Percentiles rank a stretch among this genome's conserved stretches.
Conservation (phyloP, 108 stramenopile genomes). For the Ochromonas danica region DNA sequence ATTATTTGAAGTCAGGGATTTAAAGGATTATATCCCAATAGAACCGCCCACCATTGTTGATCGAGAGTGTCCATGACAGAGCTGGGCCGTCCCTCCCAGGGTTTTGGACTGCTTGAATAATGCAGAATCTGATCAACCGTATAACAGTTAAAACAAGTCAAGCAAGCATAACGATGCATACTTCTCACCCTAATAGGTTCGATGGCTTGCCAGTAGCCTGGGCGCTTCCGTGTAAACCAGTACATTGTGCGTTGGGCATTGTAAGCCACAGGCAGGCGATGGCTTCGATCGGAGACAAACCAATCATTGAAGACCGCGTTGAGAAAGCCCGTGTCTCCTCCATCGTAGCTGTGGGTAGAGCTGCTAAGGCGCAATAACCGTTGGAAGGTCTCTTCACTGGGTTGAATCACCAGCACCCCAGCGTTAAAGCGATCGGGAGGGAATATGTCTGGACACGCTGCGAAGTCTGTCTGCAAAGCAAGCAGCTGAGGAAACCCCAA, state of each 20-base stretch:
- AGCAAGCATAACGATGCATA: too few relatives aligned
- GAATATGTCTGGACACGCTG: conserved; percentile 78
- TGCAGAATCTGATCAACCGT: too few relatives aligned
- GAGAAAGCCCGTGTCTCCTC: conserved; percentile 81
- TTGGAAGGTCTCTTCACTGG: conserved; percentile 55
- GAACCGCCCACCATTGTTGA: too few relatives aligned
- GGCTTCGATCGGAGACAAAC: conserved; percentile 53
- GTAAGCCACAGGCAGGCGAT: conserved; percentile 68
- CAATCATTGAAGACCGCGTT: conserved; percentile 74
- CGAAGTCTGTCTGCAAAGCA: conserved; percentile 64
- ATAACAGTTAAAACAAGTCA: too few relatives aligned
- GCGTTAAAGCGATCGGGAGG: conserved; percentile 81
- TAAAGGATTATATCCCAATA: too few relatives aligned
- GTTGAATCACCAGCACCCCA: conserved; percentile 77
- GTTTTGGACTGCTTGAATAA: too few relatives aligned
- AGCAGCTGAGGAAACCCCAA: conserved; percentile 47
- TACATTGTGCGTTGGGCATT: conserved; percentile 76
- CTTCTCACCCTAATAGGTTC: conserved; percentile 45
- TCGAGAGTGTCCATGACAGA: too few relatives aligned
- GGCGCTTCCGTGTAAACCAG: conserved; percentile 63
- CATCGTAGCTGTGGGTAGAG: conserved; percentile 55
- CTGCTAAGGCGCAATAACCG: conserved; percentile 47
- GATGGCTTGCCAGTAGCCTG: conserved; percentile 69
- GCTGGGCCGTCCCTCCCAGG: too few relatives aligned
- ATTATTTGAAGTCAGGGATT: too few relatives aligned